Base-by-base conservation (phyloP, 2,329 filamentous ascomycete species). In the Leptosphaerulina australis region DNA sequence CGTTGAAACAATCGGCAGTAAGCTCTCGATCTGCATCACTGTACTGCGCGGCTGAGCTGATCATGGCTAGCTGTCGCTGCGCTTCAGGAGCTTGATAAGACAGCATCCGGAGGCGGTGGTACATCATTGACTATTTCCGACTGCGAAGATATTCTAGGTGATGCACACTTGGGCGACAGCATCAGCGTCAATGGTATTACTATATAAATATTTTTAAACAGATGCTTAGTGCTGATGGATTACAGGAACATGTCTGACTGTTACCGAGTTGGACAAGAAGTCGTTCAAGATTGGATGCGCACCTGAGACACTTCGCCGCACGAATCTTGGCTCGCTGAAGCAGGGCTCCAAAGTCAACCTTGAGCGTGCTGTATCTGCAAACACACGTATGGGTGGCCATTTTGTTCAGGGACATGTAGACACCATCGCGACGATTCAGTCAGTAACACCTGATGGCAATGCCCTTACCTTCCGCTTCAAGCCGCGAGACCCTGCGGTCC, bases 321-420 rank as follows among this genome's bases (percentile, higher is more conserved):
- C 95, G 52, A 96, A 97, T 76, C 85, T 99, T n/a, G 93, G 92
- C 55, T 79, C 79, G 15, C 81, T 99, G 44, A 74, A 77, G 37
- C 71, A 83, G 53, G 79, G 79, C 31, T 88, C 86, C 53, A 79
- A 78, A 17, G 92, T 97, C 59, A 99, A 99, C 74, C 87, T 99
- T 44, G 94, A 99, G 79, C 87, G 94, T 12, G 93, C 94, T 3
- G 92, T 99, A 44, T 88, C 88, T 14, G 91, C 91, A 4, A 84
- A 88, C 65, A 97, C 93, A 35, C 90, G 94, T 46, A 97, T 99
- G 91, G 94, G 95, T 36, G 94, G 94, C 0, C 94, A 99, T 77
- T 96, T 97, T 67, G 93, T 97, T 24, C 95, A 99, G 76, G 94
- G 94, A 30, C 94, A 99, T 74, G 93, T 99, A 53, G 95, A 99